Evolutionary conservation across 805 yeast genomes (phyloP).

Genomic region (Myxozyma vanderwaltii): DNA sequence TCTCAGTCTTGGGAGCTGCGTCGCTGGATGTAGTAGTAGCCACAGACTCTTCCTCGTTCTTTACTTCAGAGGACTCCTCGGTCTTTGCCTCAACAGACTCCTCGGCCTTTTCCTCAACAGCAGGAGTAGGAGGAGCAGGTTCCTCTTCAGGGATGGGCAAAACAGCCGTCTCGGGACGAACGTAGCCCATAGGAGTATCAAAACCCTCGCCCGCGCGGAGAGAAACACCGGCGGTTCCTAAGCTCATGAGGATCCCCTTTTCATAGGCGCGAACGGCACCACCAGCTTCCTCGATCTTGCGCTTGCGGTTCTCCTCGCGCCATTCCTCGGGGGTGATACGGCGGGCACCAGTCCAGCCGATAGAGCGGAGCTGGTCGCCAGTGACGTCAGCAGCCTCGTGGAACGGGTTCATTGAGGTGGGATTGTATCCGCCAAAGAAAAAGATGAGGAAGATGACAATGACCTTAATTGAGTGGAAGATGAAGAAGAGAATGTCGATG

Average conservation of each 20-base stretch:
- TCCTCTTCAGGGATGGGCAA: constrained; percentile 57
- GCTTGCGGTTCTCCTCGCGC: constrained; percentile 66
- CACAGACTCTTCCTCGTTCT: not conserved
- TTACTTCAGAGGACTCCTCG: too few species aligned
- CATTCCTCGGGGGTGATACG: constrained; percentile 70
- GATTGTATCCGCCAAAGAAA: constrained; percentile 77
- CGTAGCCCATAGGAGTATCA: constrained; percentile 38
- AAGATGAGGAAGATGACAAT: constrained; percentile 57
- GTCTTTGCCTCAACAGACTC: constrained; percentile 2
- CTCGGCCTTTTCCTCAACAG: constrained; percentile 40
- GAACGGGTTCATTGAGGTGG: constrained; percentile 50
- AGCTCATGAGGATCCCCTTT: constrained; percentile 63
- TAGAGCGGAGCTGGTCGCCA: constrained; percentile 57
- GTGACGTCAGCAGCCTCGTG: constrained; percentile 42
- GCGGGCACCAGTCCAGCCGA: constrained; percentile 97
- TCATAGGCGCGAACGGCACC: constrained; percentile 76
- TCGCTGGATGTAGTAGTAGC: constrained; percentile 9
- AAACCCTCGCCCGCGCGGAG: constrained; percentile 84
- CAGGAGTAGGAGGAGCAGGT: constrained; percentile 86
- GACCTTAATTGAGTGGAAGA: constrained; percentile 68
- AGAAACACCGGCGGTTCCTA: constrained; percentile 59
- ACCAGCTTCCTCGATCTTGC: constrained; percentile 64
- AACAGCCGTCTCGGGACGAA: constrained; percentile 16
- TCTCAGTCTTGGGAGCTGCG: constrained; percentile 4
- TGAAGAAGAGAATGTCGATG: constrained; percentile 55